A percentile compares a stretch with the other conserved stretches of the same genome.
Evolutionary conservation across 2,329 filamentous ascomycete species (phyloP).

Genomic region (Calonectria crousiana): DNA sequence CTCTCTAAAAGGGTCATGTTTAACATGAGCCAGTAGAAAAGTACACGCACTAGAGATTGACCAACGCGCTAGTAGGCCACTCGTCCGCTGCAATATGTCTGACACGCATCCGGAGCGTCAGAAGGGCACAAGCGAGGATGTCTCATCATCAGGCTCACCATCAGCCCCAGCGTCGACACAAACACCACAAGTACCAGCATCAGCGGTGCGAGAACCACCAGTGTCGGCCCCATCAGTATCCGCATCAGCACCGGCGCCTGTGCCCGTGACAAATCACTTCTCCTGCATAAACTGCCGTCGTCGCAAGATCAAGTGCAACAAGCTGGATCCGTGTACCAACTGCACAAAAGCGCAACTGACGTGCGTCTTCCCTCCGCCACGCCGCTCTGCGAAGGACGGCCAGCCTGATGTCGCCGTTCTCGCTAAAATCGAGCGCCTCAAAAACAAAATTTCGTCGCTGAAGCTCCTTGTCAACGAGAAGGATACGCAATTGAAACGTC

Average conservation of each 20-base stretch:
- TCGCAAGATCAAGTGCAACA: conserved; percentile 9
- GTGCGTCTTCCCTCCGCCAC: background rate
- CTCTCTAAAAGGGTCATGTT: no score
- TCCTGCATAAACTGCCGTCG: conserved; percentile 4
- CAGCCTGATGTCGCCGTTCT: background rate
- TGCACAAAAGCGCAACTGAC: background rate
- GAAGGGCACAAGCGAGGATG: background rate
- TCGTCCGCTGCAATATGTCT: background rate
- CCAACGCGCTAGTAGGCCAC: background rate
- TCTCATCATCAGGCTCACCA: background rate
- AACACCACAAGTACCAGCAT: no score
- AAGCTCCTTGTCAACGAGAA: background rate
- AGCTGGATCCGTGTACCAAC: conserved; percentile 1
- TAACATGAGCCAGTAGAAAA: background rate
- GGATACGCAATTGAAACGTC: background rate
- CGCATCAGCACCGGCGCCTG: background rate
- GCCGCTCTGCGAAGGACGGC: background rate
- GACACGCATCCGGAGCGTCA: background rate
- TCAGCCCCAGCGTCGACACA: no score
- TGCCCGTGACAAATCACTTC: background rate
- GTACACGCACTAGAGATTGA: background rate
- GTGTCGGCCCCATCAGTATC: background rate
- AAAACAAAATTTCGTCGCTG: background rate
- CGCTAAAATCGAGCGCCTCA: background rate
- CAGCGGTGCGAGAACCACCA: no score